Percentiles rank a stretch among this genome's conserved stretches.
These are phyloP conservation scores for Flaveria linearis DNA, from an alignment of 129 eudicot species.

Conservation along the genomic window DNA sequence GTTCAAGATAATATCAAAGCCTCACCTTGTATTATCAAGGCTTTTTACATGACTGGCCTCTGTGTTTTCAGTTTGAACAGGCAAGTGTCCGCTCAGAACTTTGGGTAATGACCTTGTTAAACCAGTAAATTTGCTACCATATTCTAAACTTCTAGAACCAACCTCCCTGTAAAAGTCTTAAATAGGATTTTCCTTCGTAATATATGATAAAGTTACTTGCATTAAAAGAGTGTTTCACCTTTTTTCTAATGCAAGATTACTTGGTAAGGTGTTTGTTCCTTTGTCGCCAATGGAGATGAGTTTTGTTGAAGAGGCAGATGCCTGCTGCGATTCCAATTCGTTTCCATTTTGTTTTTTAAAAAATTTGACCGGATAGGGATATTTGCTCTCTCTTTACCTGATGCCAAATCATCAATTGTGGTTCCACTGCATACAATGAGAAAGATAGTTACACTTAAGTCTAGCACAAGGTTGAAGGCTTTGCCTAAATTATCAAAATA, in stretches of 20 bases:
- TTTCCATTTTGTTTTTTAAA: slow-evolving; percentile 42
- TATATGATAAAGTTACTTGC: slow-evolving; percentile 11
- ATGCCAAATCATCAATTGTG: slow-evolving; percentile 29
- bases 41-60: slow-evolving; percentile 35
- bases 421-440: slow-evolving; percentile 46
- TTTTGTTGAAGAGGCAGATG: slow-evolving; percentile 41
- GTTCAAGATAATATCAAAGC: slow-evolving; percentile 7
- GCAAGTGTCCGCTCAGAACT: slow-evolving; percentile 29
- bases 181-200: slow-evolving; percentile 12
- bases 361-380: slow-evolving; percentile 40
- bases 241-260: slow-evolving; percentile 40
- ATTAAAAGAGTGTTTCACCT: slow-evolving; percentile 39
- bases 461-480: neutral
- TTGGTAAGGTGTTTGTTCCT: slow-evolving; percentile 27
- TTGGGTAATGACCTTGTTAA: slow-evolving; percentile 43
- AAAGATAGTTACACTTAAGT: slow-evolving; percentile 11
- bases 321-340: slow-evolving; percentile 43
- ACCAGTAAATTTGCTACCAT: slow-evolving; percentile 40
- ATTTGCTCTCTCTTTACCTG: slow-evolving; percentile 37
- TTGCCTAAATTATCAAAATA: slow-evolving; percentile 23
- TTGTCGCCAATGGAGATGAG: slow-evolving; percentile 31
- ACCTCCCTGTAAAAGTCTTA: slow-evolving; percentile 36
- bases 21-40: slow-evolving; percentile 46
- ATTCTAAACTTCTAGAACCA: slow-evolving; percentile 34
- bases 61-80: slow-evolving; percentile 38